These are phyloP conservation scores for Liquidambar formosana DNA, from an alignment of 164 flowering plant genomes.

Conservation along the genomic window DNA sequence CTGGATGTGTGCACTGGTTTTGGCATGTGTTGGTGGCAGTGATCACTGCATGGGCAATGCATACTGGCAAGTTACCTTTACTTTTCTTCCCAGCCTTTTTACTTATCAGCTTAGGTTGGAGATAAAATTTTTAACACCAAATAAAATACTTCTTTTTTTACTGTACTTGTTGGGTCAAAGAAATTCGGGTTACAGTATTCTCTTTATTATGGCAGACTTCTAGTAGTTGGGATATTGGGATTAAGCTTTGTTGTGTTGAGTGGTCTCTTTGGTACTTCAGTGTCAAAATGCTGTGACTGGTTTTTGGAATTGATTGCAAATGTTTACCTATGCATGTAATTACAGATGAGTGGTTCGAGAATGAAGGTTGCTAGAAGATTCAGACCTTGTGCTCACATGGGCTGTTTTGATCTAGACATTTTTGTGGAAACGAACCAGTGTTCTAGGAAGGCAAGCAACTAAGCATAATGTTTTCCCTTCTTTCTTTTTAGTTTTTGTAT, in stretches of 20 bases:
- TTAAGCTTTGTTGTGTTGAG: background rate
- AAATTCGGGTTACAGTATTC: background rate
- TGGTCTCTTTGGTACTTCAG: background rate
- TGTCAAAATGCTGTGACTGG: background rate
- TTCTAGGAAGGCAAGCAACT: conserved; percentile 79
- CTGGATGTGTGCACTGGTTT: too few relatives aligned
- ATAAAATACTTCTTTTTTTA: background rate
- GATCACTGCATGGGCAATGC: background rate
- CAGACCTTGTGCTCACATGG: conserved; percentile 92
- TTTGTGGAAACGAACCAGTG: conserved; percentile 94
- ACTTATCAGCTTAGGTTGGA: background rate
- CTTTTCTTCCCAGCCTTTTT: background rate
- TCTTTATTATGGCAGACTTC: too few relatives aligned
- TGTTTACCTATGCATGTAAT: background rate
- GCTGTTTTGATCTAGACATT: conserved; percentile 94
- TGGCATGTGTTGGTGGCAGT: background rate
- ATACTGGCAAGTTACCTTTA: background rate
- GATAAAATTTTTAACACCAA: background rate
- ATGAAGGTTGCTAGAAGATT: conserved; percentile 95
- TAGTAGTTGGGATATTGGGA: too few relatives aligned
- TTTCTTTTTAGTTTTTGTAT: background rate
- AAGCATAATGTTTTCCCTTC: background rate
- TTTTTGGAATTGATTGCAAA: background rate
- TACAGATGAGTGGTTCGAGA: conserved; percentile 97
- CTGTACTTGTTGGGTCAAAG: background rate